phyloP scores from a whole-genome alignment of 768 basidiomycete species.

The Ephemerocybe angulata region DNA sequence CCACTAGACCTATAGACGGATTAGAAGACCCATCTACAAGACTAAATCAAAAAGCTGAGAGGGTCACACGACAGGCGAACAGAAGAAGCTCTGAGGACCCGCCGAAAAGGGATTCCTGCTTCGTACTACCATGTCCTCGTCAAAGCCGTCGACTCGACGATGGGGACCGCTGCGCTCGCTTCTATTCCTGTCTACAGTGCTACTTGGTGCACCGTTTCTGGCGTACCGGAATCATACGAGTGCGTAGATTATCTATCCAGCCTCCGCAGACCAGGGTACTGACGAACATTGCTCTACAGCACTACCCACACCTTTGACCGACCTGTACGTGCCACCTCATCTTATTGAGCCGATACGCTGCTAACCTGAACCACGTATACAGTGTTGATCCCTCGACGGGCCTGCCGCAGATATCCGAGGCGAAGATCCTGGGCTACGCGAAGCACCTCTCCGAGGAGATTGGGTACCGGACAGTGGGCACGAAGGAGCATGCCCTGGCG shows the following conservation, averaged over 20 bases:
- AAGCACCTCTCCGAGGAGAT: slow-evolving; percentile 78
- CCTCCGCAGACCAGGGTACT: not conserved
- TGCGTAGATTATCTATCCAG: slow-evolving; percentile 21
- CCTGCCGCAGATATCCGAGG: slow-evolving; percentile 69
- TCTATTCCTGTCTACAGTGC: slow-evolving; percentile 49
- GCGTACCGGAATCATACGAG: slow-evolving; percentile 49
- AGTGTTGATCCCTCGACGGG: slow-evolving; percentile 50
- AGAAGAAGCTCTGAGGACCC: not conserved
- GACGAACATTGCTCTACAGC: slow-evolving; percentile 30
- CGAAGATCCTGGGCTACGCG: slow-evolving; percentile 58
- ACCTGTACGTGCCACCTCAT: slow-evolving; percentile 37
- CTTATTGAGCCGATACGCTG: not conserved
- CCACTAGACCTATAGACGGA: not conserved
- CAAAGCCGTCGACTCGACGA: too few relatives aligned
- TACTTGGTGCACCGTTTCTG: slow-evolving; percentile 46
- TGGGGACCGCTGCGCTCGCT: slow-evolving; percentile 65
- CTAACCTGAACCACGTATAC: not conserved
- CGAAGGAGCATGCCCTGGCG: slow-evolving; percentile 79
- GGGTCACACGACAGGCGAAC: too few relatives aligned
- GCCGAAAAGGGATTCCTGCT: slow-evolving; percentile 4
- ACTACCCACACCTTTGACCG: slow-evolving; percentile 54
- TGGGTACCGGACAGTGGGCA: slow-evolving; percentile 90
- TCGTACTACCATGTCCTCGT: slow-evolving; percentile 22
- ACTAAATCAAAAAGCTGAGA: too few relatives aligned
- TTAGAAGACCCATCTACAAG: too few relatives aligned